Percentiles rank a stretch among this genome's conserved stretches.
Evolutionary conservation across 306 rosid genomes (phyloP).

Genomic region (Ormosia semicastrata): DNA sequence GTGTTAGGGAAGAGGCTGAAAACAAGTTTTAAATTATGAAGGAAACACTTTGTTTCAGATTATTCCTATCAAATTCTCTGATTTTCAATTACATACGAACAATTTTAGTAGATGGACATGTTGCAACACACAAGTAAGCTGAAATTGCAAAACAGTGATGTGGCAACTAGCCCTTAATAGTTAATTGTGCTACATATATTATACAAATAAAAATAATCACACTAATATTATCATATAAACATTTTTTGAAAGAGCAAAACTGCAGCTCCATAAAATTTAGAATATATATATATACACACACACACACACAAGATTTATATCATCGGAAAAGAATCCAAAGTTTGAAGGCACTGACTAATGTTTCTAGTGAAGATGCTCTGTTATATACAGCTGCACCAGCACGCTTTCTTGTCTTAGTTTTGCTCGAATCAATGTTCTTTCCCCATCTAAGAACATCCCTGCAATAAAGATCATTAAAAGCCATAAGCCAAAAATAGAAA

Average conservation of each 20-base stretch:
- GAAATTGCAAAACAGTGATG: constrained; percentile 13
- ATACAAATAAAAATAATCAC: not conserved
- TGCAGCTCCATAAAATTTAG: not conserved
- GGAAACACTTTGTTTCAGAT: constrained; percentile 3
- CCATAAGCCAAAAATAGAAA: constrained; percentile 7
- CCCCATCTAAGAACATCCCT: constrained; percentile 97
- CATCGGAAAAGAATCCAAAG: constrained; percentile 3
- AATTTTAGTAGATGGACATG: constrained; percentile 2
- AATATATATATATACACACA: no score
- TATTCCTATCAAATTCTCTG: constrained; percentile 20
- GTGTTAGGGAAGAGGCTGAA: constrained; percentile 32
- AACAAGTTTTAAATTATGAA: constrained; percentile 4
- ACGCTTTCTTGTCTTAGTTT: constrained; percentile 80
- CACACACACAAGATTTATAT: not conserved
- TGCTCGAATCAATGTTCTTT: constrained; percentile 71
- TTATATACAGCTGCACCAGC: constrained; percentile 87
- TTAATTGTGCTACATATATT: not conserved
- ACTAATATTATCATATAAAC: not conserved
- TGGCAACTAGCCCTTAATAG: not conserved
- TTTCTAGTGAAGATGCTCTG: constrained; percentile 92
- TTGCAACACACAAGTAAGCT: constrained; percentile 11
- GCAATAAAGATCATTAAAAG: constrained; percentile 31
- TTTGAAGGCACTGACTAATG: constrained; percentile 63
- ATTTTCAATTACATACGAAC: not conserved
- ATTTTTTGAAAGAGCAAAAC: not conserved